Conservation (phyloP, 192 early-diverging fungal genomes). For the Podila horticola region DNA sequence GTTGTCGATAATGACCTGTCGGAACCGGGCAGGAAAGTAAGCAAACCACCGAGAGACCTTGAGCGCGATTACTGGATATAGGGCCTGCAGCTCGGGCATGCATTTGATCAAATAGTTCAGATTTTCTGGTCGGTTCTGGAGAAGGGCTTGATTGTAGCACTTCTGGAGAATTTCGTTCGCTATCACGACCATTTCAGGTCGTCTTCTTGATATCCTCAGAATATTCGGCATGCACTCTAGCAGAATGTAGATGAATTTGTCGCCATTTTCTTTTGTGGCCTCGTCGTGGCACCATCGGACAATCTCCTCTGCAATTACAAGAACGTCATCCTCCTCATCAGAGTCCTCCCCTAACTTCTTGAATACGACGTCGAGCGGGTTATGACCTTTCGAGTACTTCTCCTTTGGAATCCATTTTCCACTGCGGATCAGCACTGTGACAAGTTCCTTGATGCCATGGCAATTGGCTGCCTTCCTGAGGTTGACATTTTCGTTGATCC, state of each 20-base stretch:
- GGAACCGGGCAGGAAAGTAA: background rate
- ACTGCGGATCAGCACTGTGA: background rate
- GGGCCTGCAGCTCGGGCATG: background rate
- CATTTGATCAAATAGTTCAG: background rate
- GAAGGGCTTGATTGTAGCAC: background rate
- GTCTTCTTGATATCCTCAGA: background rate
- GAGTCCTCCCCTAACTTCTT: too few relatives aligned
- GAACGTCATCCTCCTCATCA: too few relatives aligned
- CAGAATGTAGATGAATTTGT: background rate
- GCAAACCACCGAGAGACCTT: constrained; percentile 1
- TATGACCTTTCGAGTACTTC: too few relatives aligned
- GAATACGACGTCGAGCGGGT: too few relatives aligned
- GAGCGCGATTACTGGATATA: background rate
- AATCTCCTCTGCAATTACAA: too few relatives aligned
- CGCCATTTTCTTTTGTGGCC: background rate
- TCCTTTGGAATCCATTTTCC: background rate
- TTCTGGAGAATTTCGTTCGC: background rate
- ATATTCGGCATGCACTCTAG: background rate
- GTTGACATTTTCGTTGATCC: background rate
- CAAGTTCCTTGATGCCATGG: background rate
- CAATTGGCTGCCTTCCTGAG: background rate
- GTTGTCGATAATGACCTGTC: constrained; percentile 11
- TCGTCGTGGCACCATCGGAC: too few relatives aligned
- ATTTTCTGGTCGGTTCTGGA: background rate
- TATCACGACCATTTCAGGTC: background rate